Evolutionary conservation across 2,329 filamentous ascomycete species (phyloP).

Genomic region (Plenodomus biglobosus): DNA sequence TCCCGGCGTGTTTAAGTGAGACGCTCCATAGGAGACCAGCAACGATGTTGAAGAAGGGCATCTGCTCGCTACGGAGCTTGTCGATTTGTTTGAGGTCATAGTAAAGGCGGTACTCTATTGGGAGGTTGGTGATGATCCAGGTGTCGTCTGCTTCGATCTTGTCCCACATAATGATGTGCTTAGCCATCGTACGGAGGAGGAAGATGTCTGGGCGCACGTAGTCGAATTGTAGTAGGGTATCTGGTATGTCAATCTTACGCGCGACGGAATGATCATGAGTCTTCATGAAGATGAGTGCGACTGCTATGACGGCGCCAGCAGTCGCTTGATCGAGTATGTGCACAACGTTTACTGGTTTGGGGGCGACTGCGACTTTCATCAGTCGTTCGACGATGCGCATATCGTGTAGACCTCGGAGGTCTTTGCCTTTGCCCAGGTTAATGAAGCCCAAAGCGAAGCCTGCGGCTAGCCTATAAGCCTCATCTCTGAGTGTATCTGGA

Average conservation of each 20-base stretch:
- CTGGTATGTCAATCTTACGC: slow-evolving; percentile 88
- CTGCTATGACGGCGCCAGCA: slow-evolving; percentile 86
- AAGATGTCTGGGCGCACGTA: slow-evolving; percentile 94
- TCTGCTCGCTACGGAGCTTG: slow-evolving; percentile 73
- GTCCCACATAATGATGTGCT: slow-evolving; percentile 91
- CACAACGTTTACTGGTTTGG: slow-evolving; percentile 87
- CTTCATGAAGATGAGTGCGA: slow-evolving; percentile 95
- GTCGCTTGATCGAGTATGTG: slow-evolving; percentile 92
- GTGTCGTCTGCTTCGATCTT: slow-evolving; percentile 69
- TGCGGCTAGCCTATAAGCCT: slow-evolving; percentile 93
- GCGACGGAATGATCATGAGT: slow-evolving; percentile 85
- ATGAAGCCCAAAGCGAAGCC: slow-evolving; percentile 93
- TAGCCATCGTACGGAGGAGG: slow-evolving; percentile 82
- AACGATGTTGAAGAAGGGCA: slow-evolving; percentile 91
- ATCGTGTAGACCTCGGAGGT: slow-evolving; percentile 85
- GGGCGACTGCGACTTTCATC: slow-evolving; percentile 79
- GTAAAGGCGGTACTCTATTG: slow-evolving; percentile 65
- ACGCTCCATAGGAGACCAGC: slow-evolving; percentile 79
- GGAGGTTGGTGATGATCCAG: slow-evolving; percentile 78
- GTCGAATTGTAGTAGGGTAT: slow-evolving; percentile 88
- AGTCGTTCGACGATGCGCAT: slow-evolving; percentile 91
- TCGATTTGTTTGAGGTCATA: slow-evolving; percentile 62
- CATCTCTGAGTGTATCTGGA: slow-evolving; percentile 81
- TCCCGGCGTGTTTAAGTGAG: slow-evolving; percentile 51
- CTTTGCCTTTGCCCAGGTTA: slow-evolving; percentile 87